Percentiles rank a stretch among this genome's conserved stretches.
Conservation (phyloP, 345 rosid genomes). For the Capsella bursapastoris region DNA sequence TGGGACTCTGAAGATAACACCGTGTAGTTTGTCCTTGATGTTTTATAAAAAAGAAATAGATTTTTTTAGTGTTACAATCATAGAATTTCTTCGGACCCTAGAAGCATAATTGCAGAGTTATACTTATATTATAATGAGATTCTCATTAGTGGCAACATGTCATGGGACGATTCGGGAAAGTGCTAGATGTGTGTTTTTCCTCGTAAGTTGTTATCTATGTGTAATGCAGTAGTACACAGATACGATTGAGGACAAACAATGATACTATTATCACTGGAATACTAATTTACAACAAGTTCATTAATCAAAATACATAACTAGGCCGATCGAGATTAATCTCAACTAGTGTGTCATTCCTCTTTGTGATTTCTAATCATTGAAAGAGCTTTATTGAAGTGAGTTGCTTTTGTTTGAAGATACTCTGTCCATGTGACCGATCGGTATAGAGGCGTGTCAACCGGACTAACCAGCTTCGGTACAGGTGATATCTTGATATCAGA, state of each 20-base stretch:
- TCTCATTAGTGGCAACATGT: constrained; percentile 36
- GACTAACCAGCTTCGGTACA: constrained; percentile 38
- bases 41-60: background rate
- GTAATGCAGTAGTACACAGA: background rate
- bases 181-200: background rate
- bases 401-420: constrained; percentile 60
- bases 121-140: constrained; percentile 6
- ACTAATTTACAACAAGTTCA: background rate
- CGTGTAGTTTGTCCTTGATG: constrained; percentile 30
- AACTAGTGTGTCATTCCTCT: constrained; percentile 24
- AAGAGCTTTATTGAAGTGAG: constrained; percentile 62
- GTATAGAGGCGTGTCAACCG: constrained; percentile 46
- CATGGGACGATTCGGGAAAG: constrained; percentile 27
- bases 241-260: constrained; percentile 1
- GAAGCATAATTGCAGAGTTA: constrained; percentile 31
- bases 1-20: constrained; percentile 34
- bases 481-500: constrained; percentile 55
- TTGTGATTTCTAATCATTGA: constrained; percentile 46
- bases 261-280: background rate
- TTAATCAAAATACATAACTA: constrained; percentile 24
- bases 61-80: constrained; percentile 31
- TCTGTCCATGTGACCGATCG: constrained; percentile 60
- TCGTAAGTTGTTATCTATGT: background rate
- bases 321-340: background rate
- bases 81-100: constrained; percentile 40